Evolutionary conservation across 2,329 filamentous ascomycete species (phyloP).

Genomic region (Colletotrichum australisinense): DNA sequence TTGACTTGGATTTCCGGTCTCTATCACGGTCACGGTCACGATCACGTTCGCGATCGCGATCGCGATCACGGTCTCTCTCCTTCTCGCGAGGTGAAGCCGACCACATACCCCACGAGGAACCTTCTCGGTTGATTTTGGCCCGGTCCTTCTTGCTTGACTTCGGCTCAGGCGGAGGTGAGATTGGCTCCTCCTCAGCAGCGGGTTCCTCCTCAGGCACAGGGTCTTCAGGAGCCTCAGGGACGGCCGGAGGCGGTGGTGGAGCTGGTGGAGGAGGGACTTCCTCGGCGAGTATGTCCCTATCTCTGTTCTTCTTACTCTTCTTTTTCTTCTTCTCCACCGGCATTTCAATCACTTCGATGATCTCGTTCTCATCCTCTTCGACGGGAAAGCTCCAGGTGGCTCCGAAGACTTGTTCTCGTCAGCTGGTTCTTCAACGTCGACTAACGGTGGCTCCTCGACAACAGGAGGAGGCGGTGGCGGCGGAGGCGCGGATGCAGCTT

Average conservation of each 20-base stretch:
- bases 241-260: constrained; percentile 58
- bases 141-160: constrained; percentile 80
- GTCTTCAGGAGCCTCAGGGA: constrained; percentile 55
- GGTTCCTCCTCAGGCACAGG: constrained; percentile 22
- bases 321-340: constrained; percentile 56
- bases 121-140: constrained; percentile 78
- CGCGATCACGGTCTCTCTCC: constrained; percentile 32
- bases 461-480: constrained; percentile 35
- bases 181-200: constrained; percentile 24
- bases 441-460: constrained; percentile 33
- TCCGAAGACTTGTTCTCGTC: constrained; percentile 47
- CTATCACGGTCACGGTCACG: constrained; percentile 31
- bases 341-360: constrained; percentile 64
- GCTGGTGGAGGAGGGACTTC: constrained; percentile 47
- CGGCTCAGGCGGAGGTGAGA: constrained; percentile 64
- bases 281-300: constrained; percentile 47
- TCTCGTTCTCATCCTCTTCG: constrained; percentile 61
- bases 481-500: constrained; percentile 40
- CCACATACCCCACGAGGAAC: constrained; percentile 82
- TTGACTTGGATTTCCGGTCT: constrained; percentile 64
- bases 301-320: constrained; percentile 55
- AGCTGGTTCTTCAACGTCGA: constrained; percentile 39
- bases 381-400: constrained; percentile 69
- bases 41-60: constrained; percentile 47
- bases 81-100: constrained; percentile 60